Evolutionary conservation across 2,329 filamentous ascomycete genomes (phyloP).

Genomic region (Paecilomyces fulvus): DNA sequence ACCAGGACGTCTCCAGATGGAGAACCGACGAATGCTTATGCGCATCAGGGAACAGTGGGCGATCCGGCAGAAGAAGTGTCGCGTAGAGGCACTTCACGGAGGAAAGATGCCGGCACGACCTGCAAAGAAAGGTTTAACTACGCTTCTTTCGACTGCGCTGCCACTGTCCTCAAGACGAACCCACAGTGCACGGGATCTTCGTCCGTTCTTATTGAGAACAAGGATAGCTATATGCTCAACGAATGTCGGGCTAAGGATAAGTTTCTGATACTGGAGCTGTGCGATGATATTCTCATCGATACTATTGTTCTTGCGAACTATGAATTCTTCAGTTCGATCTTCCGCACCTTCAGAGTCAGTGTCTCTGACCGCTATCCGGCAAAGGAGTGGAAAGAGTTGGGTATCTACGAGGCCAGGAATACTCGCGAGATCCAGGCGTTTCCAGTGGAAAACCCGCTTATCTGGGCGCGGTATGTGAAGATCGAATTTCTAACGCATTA

Average conservation of each 20-base stretch:
- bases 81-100: conserved; percentile 53
- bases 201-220: conserved; percentile 87
- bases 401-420: conserved; percentile 84
- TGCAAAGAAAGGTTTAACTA: conserved; percentile 98
- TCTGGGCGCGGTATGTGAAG: conserved; percentile 88
- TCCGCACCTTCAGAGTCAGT: conserved; percentile 80
- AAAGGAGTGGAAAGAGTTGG: conserved; percentile 87
- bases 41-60: conserved; percentile 13
- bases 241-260: conserved; percentile 82
- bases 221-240: conserved; percentile 96
- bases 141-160: conserved; percentile 93
- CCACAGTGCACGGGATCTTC: conserved; percentile 78
- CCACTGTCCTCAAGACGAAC: conserved; percentile 86
- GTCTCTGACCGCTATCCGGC: conserved; percentile 93
- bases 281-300: conserved; percentile 77
- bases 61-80: conserved; percentile 36
- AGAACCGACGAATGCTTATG: conserved; percentile 19
- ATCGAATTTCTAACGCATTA: conserved; percentile 91
- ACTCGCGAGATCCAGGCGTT: conserved; percentile 92
- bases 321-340: conserved; percentile 97
- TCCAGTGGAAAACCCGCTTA: conserved; percentile 83
- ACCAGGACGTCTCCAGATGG: conserved; percentile 19
- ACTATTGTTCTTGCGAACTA: conserved; percentile 97
- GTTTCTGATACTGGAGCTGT: conserved; percentile 89
- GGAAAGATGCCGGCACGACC: conserved; percentile 91